Evolutionary conservation across 345 rosid species (phyloP).

Genomic region (Gynandropsis gynandra): DNA sequence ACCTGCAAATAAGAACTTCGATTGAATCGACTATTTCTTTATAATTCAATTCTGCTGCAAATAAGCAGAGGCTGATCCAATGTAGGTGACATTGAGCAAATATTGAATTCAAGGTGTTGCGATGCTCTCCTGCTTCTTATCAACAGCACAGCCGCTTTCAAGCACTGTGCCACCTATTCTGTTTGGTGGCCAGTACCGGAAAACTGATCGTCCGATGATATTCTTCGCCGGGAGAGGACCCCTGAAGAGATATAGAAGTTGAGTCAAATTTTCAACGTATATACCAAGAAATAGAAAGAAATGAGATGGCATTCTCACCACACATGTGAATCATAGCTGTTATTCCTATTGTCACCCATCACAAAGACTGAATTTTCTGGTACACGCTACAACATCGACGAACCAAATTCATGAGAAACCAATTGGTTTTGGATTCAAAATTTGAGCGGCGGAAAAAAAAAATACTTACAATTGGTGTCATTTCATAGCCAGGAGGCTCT

Average conservation of each 20-base stretch:
- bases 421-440: background rate
- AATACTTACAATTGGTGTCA: constrained; percentile 70
- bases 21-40: no score
- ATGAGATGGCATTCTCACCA: constrained; percentile 47
- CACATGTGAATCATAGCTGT: constrained; percentile 90
- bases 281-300: background rate
- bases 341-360: constrained; percentile 98
- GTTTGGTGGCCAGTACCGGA: constrained; percentile 91
- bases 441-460: background rate
- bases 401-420: background rate
- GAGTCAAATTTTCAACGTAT: background rate
- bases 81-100: no score
- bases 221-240: constrained; percentile 89
- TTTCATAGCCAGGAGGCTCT: constrained; percentile 72
- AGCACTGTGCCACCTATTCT: constrained; percentile 64
- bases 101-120: constrained; percentile 15
- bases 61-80: no score
- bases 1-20: constrained; percentile 7
- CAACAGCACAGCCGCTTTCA: constrained; percentile 60
- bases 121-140: constrained; percentile 33
- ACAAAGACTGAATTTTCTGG: constrained; percentile 82
- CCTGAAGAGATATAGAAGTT: constrained; percentile 37
- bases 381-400: constrained; percentile 41
- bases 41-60: constrained; percentile 11
- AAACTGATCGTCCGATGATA: constrained; percentile 81